Evolutionary conservation across 1,139 yeast genomes (phyloP).

Genomic region (Geotrichum phurueaensis): DNA sequence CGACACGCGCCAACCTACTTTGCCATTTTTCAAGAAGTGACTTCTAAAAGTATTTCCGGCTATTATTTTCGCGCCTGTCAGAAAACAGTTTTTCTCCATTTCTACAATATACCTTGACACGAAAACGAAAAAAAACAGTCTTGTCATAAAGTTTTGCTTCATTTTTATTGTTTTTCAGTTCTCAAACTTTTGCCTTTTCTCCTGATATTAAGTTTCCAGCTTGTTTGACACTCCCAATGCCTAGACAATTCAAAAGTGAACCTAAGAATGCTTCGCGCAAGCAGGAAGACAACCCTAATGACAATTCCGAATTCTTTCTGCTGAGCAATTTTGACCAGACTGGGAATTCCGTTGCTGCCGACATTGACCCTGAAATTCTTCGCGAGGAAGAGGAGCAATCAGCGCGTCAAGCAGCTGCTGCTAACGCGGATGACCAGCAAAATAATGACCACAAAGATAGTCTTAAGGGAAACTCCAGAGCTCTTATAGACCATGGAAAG

Average conservation of each 20-base stretch:
- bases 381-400: conserved; percentile 22
- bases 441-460: neutral
- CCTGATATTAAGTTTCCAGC: neutral
- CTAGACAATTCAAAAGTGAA: neutral
- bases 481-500: neutral
- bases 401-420: conserved; percentile 14
- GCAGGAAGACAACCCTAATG: conserved; percentile 5
- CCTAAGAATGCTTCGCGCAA: neutral
- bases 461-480: neutral
- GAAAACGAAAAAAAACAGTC: neutral
- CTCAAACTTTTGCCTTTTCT: neutral
- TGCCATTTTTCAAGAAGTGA: neutral
- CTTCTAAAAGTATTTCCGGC: neutral
- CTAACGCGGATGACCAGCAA: neutral
- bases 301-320: conserved; percentile 13
- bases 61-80: neutral
- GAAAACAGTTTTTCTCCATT: neutral
- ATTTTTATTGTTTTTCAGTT: neutral
- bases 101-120: neutral
- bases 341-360: conserved; percentile 23
- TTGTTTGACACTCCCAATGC: neutral
- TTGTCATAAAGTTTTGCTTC: neutral
- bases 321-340: conserved; percentile 16
- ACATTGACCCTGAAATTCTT: conserved; percentile 34
- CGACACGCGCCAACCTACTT: neutral